Conservation (phyloP, 2,329 filamentous ascomycete species). For the Colletotrichum sp. region DNA sequence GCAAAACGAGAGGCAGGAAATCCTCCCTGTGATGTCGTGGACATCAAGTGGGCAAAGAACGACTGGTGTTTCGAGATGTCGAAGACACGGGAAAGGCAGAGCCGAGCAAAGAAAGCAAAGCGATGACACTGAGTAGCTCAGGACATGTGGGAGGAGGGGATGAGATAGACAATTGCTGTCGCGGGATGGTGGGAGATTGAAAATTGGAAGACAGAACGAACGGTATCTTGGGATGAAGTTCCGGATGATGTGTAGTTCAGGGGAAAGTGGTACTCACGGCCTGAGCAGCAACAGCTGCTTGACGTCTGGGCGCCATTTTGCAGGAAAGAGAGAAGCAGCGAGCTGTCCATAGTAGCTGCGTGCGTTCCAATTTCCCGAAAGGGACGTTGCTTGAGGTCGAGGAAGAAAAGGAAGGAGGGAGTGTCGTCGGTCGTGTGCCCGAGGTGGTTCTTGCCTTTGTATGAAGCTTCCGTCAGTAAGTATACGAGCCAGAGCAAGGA, state of each 20-base stretch:
- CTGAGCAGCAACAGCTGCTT: slow-evolving; percentile 16
- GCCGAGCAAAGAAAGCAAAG: slow-evolving; percentile 15
- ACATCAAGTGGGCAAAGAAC: background rate
- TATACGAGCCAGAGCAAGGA: background rate
- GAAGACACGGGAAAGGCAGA: background rate
- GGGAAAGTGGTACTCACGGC: slow-evolving; percentile 4
- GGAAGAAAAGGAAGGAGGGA: background rate
- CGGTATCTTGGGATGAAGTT: background rate
- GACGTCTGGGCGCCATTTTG: slow-evolving; percentile 12
- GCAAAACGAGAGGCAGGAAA: slow-evolving; percentile 11
- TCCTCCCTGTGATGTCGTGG: background rate
- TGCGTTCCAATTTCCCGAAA: background rate
- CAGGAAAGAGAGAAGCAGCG: background rate
- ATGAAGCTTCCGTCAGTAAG: background rate
- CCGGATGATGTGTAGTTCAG: background rate
- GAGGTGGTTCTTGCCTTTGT: background rate
- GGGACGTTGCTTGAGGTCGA: background rate
- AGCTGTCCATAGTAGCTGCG: slow-evolving; percentile 20
- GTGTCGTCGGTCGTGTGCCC: background rate
- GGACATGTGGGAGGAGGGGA: background rate
- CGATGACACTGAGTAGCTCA: background rate
- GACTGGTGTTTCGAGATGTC: background rate
- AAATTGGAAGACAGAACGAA: slow-evolving; percentile 5
- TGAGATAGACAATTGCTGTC: background rate
- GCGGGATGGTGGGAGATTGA: background rate